Percentiles rank a stretch among this genome's conserved stretches.
phyloP scores from a whole-genome alignment of 306 rosid species.

The Carpinus fangiana region DNA sequence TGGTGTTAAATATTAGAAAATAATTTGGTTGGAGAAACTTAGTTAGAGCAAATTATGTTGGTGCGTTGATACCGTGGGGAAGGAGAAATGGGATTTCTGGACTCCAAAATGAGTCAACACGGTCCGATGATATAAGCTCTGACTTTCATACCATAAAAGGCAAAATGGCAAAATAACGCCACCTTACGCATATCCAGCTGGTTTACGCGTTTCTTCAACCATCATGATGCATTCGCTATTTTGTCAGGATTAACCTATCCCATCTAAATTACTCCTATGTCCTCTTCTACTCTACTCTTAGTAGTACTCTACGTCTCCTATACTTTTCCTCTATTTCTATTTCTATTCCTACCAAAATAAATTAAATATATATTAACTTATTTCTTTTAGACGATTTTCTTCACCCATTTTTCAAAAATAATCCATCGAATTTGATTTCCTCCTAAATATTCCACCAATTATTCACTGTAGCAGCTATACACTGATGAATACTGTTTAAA shows the following conservation, averaged over 20 bases:
- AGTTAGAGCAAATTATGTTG: background rate
- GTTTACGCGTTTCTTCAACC: constrained; percentile 9
- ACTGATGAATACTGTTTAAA: too few species aligned
- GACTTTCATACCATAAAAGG: background rate
- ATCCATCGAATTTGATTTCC: background rate
- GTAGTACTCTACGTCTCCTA: background rate
- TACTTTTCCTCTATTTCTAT: background rate
- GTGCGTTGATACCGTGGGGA: background rate
- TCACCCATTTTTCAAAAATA: background rate
- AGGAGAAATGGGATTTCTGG: too few species aligned
- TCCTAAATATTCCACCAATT: too few species aligned
- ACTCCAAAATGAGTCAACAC: background rate
- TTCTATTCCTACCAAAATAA: background rate
- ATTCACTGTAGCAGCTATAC: too few species aligned
- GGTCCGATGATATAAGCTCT: background rate
- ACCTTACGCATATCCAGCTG: constrained; percentile 4
- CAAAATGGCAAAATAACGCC: background rate
- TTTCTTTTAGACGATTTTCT: too few species aligned
- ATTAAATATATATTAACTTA: too few species aligned
- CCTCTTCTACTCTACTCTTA: background rate
- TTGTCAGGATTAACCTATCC: background rate
- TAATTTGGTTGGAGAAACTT: background rate
- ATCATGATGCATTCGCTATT: background rate
- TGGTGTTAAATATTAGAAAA: too few species aligned
- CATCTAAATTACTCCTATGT: background rate